Evolutionary conservation across 2,329 filamentous ascomycete species (phyloP), one percentile per base, ranked within the genome.

Genomic region (Monilinia fructicola): DNA sequence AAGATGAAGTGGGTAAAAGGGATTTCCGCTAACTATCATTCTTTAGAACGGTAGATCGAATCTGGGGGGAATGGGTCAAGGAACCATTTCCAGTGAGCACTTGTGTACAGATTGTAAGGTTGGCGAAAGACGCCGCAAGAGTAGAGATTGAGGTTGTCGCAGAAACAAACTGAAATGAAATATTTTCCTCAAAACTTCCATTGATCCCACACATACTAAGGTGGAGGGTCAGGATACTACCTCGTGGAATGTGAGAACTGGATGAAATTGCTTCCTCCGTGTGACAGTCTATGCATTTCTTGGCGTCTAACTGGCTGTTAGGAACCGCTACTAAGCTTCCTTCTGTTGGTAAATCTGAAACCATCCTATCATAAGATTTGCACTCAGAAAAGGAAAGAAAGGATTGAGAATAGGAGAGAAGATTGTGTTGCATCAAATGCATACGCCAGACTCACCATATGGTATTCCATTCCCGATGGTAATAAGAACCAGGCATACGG

Each of bases 1-100:
- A 10, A 35, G 21, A 18, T 23, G 21, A 26, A 56, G 38, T 46
- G 23, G 12, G 12, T 44, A 26, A 10, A 14, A 12, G 4, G 26
- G 4, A 11, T 11, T 44, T 23, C 7, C 12, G 44, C 58, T 60
- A 3, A 60, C 14, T 6, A 26, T 16, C 4, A 26, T 50, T 12
- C 14, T 50, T 38, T 26, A 65, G 63, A 52, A 52, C 46, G 7
- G 18, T 65, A 38, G 63, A 65, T 28, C 48, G 63, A 53, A 65
- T 65, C 35, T 65, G 54, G 54, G 63, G 54, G 28, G 63, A 65
- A 52, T 65, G 54, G 63, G 54, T 60, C 16, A 65, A 65, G 35
- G 44, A 59, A 11, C 63, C 63, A 50, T 65, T 46, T n/a, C 54
- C 63, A 18, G 63, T 65, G 23, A 65, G 54, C 42, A 65, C 63